Evolutionary conservation across 2,329 filamentous ascomycete genomes (phyloP).

Genomic region (Fusarium lyarnte): DNA sequence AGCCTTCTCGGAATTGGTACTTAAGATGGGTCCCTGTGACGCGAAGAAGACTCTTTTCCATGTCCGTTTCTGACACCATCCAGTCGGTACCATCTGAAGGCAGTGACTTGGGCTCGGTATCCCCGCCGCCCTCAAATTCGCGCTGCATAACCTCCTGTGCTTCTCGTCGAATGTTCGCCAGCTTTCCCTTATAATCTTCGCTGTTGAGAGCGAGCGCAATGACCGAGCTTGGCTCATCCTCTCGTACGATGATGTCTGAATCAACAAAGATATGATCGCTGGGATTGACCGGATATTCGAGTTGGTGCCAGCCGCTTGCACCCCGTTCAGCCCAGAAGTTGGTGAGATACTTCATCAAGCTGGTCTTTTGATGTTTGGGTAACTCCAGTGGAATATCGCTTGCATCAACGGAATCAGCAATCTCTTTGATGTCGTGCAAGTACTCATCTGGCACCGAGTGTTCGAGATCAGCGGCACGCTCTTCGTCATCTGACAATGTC

Average conservation of each 20-base stretch:
- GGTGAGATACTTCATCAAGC: conserved; percentile 92
- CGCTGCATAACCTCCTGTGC: conserved; percentile 55
- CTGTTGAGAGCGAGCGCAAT: conserved; percentile 93
- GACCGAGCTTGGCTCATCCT: conserved; percentile 96
- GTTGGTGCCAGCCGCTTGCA: conserved; percentile 88
- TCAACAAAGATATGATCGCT: conserved; percentile 97
- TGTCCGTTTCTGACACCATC: conserved; percentile 70
- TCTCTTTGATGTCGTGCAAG: conserved; percentile 68
- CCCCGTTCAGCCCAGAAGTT: conserved; percentile 99
- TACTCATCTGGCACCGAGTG: conserved; percentile 75
- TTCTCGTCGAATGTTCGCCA: conserved; percentile 71
- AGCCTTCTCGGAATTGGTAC: conserved; percentile 93
- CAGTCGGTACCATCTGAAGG: conserved; percentile 52
- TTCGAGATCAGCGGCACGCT: conserved; percentile 76
- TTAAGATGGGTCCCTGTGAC: conserved; percentile 92
- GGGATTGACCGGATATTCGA: conserved; percentile 90
- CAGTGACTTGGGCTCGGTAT: conserved; percentile 44
- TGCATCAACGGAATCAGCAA: conserved; percentile 70
- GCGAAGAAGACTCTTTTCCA: conserved; percentile 86
- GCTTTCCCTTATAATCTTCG: conserved; percentile 84
- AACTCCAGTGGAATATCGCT: conserved; percentile 76
- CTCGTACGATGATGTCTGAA: conserved; percentile 94
- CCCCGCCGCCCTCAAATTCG: conserved; percentile 46
- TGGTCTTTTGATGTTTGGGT: conserved; percentile 91
- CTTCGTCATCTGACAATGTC: conserved; percentile 76